Evolutionary conservation across 1,139 yeast species (phyloP), one percentile per base, ranked within the genome.

Genomic region (Diutina catenulata): DNA sequence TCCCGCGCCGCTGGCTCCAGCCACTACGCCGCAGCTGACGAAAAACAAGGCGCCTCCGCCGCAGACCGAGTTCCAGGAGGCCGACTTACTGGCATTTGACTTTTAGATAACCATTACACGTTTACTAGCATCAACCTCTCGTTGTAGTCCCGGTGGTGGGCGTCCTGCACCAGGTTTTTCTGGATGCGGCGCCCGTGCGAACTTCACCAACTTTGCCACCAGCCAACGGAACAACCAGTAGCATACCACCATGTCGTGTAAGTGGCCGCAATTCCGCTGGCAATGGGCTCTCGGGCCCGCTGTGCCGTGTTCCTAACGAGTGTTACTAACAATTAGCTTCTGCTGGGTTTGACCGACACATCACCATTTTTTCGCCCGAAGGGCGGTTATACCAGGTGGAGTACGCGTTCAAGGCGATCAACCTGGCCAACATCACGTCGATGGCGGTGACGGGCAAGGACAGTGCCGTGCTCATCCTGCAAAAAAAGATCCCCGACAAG

Each of bases 331-430:
- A 3, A 11, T 33, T 56, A 61, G 76, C 72, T 46, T 76, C 87
- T 44, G 87, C 97, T 27, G 98, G 97, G 41, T 91, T 88, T 59
- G 98, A 91, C 65, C 82, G 98, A 68, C 98, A 91, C 61, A 91
- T 91, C 58, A 91, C 98, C 29, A 88, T 91, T 54, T 91, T 91
- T 67, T 88, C 97, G 37, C 98, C 98, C 20, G 98, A 91, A 60
- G 98, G 98, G 38, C 79, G 98, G 62, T 70, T 91, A 47, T 91
- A 83, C 63, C 98, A 91, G 64, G 98, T 88, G 28, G 95, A 91
- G 59, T 91, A 91, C 56, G 98, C 98, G 3, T 91, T 91, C 68
- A 91, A 91, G 59, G 97, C 98, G 7, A 87, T 93, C 57, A 91
- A 88, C 53, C 77, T 94, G 28, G 77, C 96, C 42, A 91, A 86